Percentiles rank a stretch among this genome's conserved stretches.
phyloP scores from a whole-genome alignment of 148 eudicot genomes.

The Gaultheria prostrata region DNA sequence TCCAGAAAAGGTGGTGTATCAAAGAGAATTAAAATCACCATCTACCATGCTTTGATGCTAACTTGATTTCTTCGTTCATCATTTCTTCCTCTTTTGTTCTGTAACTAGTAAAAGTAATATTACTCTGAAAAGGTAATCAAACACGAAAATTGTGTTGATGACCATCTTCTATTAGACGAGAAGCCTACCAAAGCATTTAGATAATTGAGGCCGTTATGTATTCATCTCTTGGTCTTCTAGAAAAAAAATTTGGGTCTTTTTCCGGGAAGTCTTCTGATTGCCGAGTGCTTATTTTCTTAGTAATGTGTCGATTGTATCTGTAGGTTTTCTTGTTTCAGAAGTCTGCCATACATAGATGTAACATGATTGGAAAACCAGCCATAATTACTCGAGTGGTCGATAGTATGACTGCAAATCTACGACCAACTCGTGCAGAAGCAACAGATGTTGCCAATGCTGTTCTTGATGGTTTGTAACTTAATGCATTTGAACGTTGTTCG shows the following conservation, averaged over 20 bases:
- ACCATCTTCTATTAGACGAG: background rate
- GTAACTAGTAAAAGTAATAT: background rate
- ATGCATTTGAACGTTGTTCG: background rate
- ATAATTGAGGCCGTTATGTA: background rate
- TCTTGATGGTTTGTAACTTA: constrained; percentile 47
- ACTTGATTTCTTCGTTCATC: background rate
- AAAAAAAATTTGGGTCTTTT: background rate
- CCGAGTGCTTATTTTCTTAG: constrained; percentile 13
- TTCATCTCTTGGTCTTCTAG: background rate
- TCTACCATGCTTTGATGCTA: background rate
- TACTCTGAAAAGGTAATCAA: background rate
- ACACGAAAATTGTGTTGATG: background rate
- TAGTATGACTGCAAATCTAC: constrained; percentile 61
- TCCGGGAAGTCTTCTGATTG: background rate
- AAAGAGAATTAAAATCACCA: constrained; percentile 3
- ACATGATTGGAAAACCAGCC: constrained; percentile 56
- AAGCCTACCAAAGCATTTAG: background rate
- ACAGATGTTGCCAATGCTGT: constrained; percentile 76
- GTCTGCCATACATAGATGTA: constrained; percentile 49
- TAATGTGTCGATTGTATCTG: constrained; percentile 13
- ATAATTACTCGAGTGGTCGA: constrained; percentile 66
- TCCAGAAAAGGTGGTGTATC: constrained; percentile 54
- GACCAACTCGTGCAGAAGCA: constrained; percentile 75
- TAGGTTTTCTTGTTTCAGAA: constrained; percentile 65
- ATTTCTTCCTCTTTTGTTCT: background rate